A percentile compares a stretch with the other conserved stretches of the same genome.
Evolutionary conservation across 257 asterid genomes (phyloP).

Genomic region (Forsythia suspensa): DNA sequence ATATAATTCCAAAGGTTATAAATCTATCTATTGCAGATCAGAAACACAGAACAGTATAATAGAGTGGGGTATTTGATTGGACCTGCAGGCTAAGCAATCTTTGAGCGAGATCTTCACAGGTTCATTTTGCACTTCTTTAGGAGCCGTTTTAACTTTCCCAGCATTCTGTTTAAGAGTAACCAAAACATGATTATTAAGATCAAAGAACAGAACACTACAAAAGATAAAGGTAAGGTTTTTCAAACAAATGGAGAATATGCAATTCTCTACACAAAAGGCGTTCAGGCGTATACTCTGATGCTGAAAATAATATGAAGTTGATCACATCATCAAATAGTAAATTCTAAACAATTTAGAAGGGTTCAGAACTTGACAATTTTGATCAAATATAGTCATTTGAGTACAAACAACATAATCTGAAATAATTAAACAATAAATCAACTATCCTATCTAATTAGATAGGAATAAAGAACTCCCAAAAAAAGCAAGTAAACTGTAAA

Average conservation of each 20-base stretch:
- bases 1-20: neutral
- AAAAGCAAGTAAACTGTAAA: neutral
- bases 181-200: conserved; percentile 4
- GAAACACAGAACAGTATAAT: neutral
- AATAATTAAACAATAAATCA: neutral
- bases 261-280: neutral
- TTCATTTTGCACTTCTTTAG: conserved; percentile 57
- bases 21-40: neutral
- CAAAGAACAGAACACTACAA: neutral
- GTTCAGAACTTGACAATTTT: neutral
- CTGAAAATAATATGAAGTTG: neutral
- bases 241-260: neutral
- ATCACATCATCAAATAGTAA: neutral
- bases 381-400: neutral
- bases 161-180: conserved; percentile 39
- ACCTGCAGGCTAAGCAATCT: conserved; percentile 99
- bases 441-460: neutral
- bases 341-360: neutral
- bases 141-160: conserved; percentile 45
- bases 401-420: neutral
- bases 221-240: neutral
- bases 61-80: neutral
- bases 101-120: conserved; percentile 93
- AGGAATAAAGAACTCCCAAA: neutral
- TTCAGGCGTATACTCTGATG: neutral